These are phyloP conservation scores for Eimeria mitis DNA, from an alignment of 169 alveolate species.

Conservation along the genomic window DNA sequence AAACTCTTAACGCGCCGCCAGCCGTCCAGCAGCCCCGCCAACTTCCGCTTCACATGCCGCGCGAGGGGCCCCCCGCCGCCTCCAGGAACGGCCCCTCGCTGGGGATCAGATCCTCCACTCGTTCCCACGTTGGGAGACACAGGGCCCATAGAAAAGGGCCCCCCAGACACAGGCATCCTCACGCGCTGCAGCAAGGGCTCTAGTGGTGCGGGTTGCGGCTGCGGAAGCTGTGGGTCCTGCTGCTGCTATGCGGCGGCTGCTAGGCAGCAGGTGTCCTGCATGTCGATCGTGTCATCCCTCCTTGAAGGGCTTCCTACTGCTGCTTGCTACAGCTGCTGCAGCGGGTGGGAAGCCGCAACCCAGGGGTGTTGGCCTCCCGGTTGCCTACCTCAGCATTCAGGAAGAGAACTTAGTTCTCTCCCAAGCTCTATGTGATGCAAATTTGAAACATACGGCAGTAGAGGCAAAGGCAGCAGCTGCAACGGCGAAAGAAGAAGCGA, in stretches of 20 bases:
- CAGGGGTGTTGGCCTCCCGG: not conserved
- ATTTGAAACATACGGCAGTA: not conserved
- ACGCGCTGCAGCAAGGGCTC: not conserved
- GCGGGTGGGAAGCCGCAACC: not conserved
- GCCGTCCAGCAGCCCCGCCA: constrained; percentile 78
- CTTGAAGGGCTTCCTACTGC: not conserved
- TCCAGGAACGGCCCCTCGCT: not conserved
- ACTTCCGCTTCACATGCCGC: constrained; percentile 75
- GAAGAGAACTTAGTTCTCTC: not conserved
- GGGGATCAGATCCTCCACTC: constrained; percentile 36
- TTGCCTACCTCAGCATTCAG: not conserved
- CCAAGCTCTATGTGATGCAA: not conserved
- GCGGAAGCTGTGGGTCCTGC: not conserved
- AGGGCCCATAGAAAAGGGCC: not conserved
- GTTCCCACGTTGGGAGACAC: not conserved
- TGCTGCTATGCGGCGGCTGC: constrained; percentile 21
- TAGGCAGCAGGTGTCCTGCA: not conserved
- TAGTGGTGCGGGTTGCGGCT: not conserved
- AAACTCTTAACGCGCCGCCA: constrained; percentile 67
- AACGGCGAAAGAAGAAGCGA: not conserved
- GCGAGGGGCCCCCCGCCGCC: constrained; percentile 55
- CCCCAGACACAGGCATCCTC: constrained; percentile 21
- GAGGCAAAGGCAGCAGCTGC: not conserved
- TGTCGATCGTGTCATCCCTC: not conserved
- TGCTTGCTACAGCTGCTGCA: not conserved